Base-by-base conservation (phyloP, 192 early-diverging fungal species). In the Umbelopsis vinacea region DNA sequence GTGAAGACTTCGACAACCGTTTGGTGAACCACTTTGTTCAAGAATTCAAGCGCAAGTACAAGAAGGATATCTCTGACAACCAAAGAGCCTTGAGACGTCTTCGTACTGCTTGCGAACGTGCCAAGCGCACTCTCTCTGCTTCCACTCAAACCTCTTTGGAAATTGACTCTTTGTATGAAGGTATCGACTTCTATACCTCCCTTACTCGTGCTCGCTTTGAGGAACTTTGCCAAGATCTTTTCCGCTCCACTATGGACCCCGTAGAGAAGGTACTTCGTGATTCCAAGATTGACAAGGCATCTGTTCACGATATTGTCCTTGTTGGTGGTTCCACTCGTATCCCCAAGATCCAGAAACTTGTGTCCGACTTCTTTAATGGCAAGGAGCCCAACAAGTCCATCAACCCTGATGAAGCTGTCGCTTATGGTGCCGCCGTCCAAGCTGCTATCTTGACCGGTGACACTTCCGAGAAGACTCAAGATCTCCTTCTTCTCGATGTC, bases 1-100 rank as follows among this genome's bases (percentile, higher is more conserved):
- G 97, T 82, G 96, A 97, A 87, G 96, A 99, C 89, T 99, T 99
- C 86, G 97, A 99, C 87, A 98, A 97, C 94, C 92, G 94, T 78
- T 85, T 99, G 68, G 95, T 99, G 77, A 91, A 90, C 81, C 94
- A 96, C 93, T 99, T 98, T 74, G 84, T 86, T 73, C 89, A 94
- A 79, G 93, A 98, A 88, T 97, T 98, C 92, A 98, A 99, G 93
- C 95, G 95, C 88, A 97, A 97, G 92, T 89, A 87, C 92, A 96
- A 97, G 93, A 97, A 90, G 92, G 95, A 99, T 85, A 85, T 98
- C 50, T 86, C 92, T 68, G 69, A 78, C 83, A 98, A 99, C 86
- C 87, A 92, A 70, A 94, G 96, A 86, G 91, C 97, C 52, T 86
- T 99, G 76, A 94, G 96, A 83, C 96, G 96, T 91, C 94, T 99